A percentile compares a stretch with the other conserved stretches of the same genome.
phyloP scores from a whole-genome alignment of 2,329 filamentous ascomycete species.

The Arthrobotrys entomopaga region DNA sequence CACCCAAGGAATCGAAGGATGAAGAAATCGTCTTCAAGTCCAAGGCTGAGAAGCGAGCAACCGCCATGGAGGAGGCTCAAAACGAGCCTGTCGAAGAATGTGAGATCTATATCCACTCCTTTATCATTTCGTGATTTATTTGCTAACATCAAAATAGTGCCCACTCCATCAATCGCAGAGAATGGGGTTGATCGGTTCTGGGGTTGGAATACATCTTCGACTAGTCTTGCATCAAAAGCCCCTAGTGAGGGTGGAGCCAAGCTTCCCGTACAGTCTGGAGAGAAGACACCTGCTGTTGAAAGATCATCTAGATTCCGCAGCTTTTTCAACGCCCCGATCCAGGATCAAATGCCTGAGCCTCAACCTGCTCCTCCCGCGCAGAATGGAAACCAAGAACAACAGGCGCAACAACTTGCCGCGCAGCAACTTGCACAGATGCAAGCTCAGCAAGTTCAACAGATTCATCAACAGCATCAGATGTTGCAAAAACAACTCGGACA shows the following conservation, averaged over 20 bases:
- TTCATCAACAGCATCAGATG: constrained; percentile 46
- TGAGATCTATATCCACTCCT: constrained; percentile 11
- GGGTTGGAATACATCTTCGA: constrained; percentile 63
- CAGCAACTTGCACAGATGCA: constrained; percentile 33
- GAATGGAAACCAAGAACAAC: constrained; percentile 27
- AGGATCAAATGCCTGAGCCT: constrained; percentile 30
- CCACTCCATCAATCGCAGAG: constrained; percentile 62
- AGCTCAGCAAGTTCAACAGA: constrained; percentile 38
- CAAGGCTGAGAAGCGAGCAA: constrained; percentile 50
- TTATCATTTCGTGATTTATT: not conserved
- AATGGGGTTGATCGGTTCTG: constrained; percentile 65
- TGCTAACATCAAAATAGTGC: constrained; percentile 36
- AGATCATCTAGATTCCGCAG: constrained; percentile 66
- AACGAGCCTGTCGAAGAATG: constrained; percentile 41
- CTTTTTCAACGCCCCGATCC: constrained; percentile 60
- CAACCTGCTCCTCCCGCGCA: constrained; percentile 18
- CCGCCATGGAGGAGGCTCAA: constrained; percentile 45
- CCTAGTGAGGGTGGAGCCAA: constrained; percentile 59
- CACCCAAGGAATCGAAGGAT: constrained; percentile 34
- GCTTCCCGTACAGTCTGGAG: constrained; percentile 58
- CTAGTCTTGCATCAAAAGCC: constrained; percentile 55
- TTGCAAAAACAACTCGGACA: constrained; percentile 54
- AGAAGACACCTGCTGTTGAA: constrained; percentile 59
- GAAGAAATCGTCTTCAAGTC: constrained; percentile 54
- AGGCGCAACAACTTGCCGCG: constrained; percentile 19